These are phyloP conservation scores for Rosa lucieae DNA, from an alignment of 306 rosid genomes.

Conservation along the genomic window DNA sequence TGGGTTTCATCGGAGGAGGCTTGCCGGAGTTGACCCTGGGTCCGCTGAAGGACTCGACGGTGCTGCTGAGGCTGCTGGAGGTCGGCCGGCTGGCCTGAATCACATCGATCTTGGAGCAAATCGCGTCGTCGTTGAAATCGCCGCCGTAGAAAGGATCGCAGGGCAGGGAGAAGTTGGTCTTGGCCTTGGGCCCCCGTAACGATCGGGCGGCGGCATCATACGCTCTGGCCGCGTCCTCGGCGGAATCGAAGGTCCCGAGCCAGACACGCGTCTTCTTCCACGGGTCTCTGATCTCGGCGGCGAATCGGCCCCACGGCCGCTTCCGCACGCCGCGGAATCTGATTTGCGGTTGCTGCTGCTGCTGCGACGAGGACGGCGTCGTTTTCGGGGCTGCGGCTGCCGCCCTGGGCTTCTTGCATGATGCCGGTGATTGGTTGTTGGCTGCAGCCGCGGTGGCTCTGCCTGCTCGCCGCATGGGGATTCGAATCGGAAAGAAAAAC, in stretches of 20 bases:
- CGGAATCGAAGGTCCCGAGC: slow-evolving; percentile 87
- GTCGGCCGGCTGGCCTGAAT: slow-evolving; percentile 63
- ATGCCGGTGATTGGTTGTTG: background rate
- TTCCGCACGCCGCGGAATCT: slow-evolving; percentile 82
- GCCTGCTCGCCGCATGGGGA: slow-evolving; percentile 62
- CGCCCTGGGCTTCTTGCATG: slow-evolving; percentile 16
- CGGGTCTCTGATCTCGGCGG: slow-evolving; percentile 94
- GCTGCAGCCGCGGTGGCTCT: slow-evolving; percentile 37
- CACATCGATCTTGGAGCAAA: slow-evolving; percentile 42
- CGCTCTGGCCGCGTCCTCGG: slow-evolving; percentile 82
- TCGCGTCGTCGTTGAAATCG: slow-evolving; percentile 27
- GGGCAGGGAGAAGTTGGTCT: slow-evolving; percentile 55
- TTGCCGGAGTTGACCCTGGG: slow-evolving; percentile 43
- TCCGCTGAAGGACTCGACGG: slow-evolving; percentile 87
- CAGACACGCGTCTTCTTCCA: slow-evolving; percentile 83
- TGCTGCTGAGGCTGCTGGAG: slow-evolving; percentile 82
- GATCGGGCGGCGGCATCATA: slow-evolving; percentile 79
- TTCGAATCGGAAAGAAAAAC: background rate
- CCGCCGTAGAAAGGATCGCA: slow-evolving; percentile 8
- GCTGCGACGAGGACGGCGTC: background rate
- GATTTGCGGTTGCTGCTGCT: background rate
- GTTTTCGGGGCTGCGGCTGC: background rate
- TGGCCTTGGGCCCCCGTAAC: slow-evolving; percentile 77
- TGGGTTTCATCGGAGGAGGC: slow-evolving; percentile 23
- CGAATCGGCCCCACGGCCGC: slow-evolving; percentile 94